Evolutionary conservation across 2,329 filamentous ascomycete genomes (phyloP).

Genomic region (Neonectria sp.): DNA sequence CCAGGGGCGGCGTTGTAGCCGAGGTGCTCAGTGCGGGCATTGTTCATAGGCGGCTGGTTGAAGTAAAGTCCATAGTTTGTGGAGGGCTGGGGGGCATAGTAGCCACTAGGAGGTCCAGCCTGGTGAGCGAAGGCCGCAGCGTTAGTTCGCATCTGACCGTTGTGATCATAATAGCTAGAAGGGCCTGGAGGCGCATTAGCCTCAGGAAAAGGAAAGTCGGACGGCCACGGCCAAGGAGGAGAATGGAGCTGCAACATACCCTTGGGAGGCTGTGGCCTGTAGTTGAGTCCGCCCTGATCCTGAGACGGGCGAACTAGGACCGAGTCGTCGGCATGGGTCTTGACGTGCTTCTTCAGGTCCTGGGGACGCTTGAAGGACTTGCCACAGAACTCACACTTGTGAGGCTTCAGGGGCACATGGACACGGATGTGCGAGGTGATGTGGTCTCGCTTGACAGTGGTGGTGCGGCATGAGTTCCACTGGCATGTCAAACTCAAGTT

Average conservation of each 20-base stretch:
- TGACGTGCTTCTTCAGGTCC: constrained; percentile 99
- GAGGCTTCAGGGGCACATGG: constrained; percentile 98
- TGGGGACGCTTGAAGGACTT: constrained; percentile 99
- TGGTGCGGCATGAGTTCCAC: constrained; percentile 96
- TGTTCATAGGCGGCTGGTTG: constrained; percentile 72
- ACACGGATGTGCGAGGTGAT: constrained; percentile 99
- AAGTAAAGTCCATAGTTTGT: constrained; percentile 84
- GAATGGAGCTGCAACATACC: constrained; percentile 58
- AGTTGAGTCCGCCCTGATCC: constrained; percentile 69
- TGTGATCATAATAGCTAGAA: constrained; percentile 76
- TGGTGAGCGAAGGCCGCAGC: constrained; percentile 70
- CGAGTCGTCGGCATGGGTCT: constrained; percentile 97
- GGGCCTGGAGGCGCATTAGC: constrained; percentile 65
- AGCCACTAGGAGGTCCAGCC: constrained; percentile 65
- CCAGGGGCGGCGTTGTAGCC: constrained; percentile 68
- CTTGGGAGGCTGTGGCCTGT: constrained; percentile 68
- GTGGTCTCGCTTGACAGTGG: constrained; percentile 98
- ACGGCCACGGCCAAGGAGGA: constrained; percentile 27
- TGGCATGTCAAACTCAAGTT: constrained; percentile 98
- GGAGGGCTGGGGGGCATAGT: constrained; percentile 71
- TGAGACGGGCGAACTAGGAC: constrained; percentile 73
- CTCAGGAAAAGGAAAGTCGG: constrained; percentile 51
- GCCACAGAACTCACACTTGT: constrained; percentile 98
- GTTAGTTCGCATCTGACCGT: constrained; percentile 73
- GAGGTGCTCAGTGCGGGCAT: constrained; percentile 72